A percentile compares a stretch with the other conserved stretches of the same genome.
These are phyloP conservation scores for Mortierella hygrophila DNA, from an alignment of 192 early-diverging fungal species.

Conservation along the genomic window DNA sequence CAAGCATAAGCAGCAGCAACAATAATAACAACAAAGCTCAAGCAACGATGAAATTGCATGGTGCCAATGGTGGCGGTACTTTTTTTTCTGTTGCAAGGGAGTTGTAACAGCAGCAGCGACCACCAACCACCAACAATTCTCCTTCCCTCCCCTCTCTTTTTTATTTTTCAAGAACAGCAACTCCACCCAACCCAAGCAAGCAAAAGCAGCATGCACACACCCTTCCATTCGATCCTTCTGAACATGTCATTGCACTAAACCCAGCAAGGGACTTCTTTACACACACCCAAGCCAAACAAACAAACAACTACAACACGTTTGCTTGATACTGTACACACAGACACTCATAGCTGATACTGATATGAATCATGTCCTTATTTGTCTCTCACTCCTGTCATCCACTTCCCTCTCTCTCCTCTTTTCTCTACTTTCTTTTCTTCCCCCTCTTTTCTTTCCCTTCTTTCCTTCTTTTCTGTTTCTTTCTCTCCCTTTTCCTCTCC, in stretches of 20 bases:
- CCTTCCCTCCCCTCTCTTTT: background rate
- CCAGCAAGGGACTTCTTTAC: background rate
- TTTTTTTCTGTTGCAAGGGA: background rate
- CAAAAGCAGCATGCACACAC: no score
- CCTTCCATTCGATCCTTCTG: slow-evolving; percentile 3
- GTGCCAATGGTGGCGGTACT: background rate
- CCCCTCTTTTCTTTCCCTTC: background rate
- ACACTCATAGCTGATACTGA: background rate
- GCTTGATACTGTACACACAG: background rate
- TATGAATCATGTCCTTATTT: background rate
- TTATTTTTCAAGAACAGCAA: no score
- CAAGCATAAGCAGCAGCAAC: background rate
- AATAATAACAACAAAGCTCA: background rate
- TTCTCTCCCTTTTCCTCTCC: background rate
- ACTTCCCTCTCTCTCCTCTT: background rate
- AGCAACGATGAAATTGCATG: background rate
- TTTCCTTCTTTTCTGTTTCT: background rate
- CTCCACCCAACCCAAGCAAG: no score
- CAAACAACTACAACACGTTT: background rate
- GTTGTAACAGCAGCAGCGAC: background rate
- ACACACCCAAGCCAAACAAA: no score
- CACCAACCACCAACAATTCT: background rate
- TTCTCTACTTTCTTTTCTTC: background rate
- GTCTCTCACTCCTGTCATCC: background rate
- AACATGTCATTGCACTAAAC: slow-evolving; percentile 5